These are phyloP conservation scores for Backusella psychrophila DNA, from an alignment of 192 early-diverging fungal species.

Conservation along the genomic window DNA sequence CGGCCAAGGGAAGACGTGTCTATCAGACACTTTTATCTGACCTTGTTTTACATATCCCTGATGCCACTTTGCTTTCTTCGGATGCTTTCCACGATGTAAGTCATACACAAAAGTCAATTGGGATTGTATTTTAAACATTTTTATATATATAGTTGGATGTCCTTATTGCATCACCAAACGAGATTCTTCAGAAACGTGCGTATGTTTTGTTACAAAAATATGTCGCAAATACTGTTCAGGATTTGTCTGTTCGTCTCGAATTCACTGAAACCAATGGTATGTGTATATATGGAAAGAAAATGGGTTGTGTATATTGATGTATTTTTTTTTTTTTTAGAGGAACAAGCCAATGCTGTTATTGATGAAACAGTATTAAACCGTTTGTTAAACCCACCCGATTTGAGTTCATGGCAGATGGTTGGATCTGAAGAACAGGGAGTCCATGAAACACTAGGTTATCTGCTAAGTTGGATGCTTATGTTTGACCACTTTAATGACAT, in stretches of 20 bases:
- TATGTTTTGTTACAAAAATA: constrained; percentile 32
- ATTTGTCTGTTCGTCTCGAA: constrained; percentile 39
- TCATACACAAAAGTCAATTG: not conserved
- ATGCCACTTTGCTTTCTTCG: constrained; percentile 8
- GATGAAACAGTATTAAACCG: not conserved
- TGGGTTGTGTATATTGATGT: not conserved
- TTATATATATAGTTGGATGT: constrained; percentile 19
- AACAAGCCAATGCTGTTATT: constrained; percentile 5
- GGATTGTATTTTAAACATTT: not conserved
- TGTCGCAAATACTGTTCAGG: constrained; percentile 18
- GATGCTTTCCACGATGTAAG: constrained; percentile 10
- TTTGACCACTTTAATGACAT: constrained; percentile 79
- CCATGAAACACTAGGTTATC: constrained; percentile 57
- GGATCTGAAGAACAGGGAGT: constrained; percentile 27
- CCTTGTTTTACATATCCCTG: constrained; percentile 21
- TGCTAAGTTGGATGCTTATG: constrained; percentile 70
- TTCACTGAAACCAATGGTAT: constrained; percentile 28
- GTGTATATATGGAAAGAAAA: not conserved
- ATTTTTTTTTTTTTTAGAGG: not conserved
- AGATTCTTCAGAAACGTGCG: constrained; percentile 37
- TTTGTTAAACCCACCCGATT: constrained; percentile 4
- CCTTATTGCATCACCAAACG: constrained; percentile 30
- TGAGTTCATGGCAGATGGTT: constrained; percentile 18
- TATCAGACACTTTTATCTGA: constrained; percentile 27
- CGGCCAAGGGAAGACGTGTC: constrained; percentile 3